These are phyloP conservation scores for Eimeria maxima DNA, from an alignment of 169 alveolate genomes.

Conservation along the genomic window DNA sequence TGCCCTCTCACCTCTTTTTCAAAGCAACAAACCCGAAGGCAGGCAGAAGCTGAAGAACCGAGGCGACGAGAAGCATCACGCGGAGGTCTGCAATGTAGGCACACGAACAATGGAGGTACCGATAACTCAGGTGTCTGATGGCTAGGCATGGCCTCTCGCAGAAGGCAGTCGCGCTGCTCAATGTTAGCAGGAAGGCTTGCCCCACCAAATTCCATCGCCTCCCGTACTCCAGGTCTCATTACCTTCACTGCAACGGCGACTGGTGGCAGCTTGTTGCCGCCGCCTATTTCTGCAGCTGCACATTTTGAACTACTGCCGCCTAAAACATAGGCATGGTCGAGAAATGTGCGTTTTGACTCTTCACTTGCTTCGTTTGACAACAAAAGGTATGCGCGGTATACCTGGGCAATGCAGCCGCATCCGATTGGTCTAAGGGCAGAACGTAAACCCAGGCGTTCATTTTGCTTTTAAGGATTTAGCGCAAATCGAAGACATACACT, in stretches of 20 bases:
- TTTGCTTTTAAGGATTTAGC: neutral
- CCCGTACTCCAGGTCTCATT: conserved; percentile 78
- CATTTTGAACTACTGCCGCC: conserved; percentile 47
- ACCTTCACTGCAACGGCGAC: conserved; percentile 78
- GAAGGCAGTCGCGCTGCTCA: neutral
- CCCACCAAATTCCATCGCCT: conserved; percentile 78
- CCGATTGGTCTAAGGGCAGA: conserved; percentile 76
- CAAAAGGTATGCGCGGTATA: conserved; percentile 73
- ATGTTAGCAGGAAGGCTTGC: conserved; percentile 22
- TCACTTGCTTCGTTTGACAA: conserved; percentile 35
- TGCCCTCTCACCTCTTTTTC: conserved; percentile 66
- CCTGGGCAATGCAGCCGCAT: conserved; percentile 83
- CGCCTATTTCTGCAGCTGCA: conserved; percentile 32
- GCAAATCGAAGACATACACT: neutral
- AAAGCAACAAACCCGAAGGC: conserved; percentile 64
- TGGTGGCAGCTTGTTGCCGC: conserved; percentile 50
- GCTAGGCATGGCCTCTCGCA: neutral
- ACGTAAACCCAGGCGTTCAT: neutral
- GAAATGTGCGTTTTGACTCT: conserved; percentile 32
- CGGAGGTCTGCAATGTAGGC: conserved; percentile 58
- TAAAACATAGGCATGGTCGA: conserved; percentile 63
- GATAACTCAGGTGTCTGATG: neutral
- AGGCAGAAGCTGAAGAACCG: conserved; percentile 62
- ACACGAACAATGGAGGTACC: conserved; percentile 8
- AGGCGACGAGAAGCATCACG: conserved; percentile 50